These are phyloP conservation scores for Drechmeria coniospora DNA, from an alignment of 2,329 filamentous ascomycete species.

Conservation along the genomic window DNA sequence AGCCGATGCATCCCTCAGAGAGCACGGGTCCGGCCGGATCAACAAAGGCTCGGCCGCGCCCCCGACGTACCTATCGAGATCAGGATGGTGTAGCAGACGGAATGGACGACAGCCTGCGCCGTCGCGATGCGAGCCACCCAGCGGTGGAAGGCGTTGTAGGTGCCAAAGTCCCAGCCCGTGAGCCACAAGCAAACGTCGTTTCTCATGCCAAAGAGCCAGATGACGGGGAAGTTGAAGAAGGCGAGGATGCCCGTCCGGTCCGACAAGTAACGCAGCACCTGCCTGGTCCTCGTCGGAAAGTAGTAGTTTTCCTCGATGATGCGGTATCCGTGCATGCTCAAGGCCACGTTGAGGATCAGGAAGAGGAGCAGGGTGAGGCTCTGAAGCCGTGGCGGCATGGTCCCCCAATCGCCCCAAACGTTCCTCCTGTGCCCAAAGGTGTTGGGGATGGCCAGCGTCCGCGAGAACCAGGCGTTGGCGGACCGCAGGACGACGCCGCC, in stretches of 20 bases:
- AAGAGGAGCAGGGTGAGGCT: constrained; percentile 23
- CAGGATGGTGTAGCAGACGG: constrained; percentile 38
- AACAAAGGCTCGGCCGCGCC: no score
- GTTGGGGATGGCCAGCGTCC: constrained; percentile 21
- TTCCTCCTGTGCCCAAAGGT: constrained; percentile 28
- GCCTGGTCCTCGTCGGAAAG: constrained; percentile 18
- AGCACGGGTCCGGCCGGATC: no score
- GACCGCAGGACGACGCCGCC: no score
- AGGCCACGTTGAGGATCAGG: constrained; percentile 20
- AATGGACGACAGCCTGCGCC: constrained; percentile 46
- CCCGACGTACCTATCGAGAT: constrained; percentile 21
- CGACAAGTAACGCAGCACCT: constrained; percentile 37
- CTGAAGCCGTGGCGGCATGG: constrained; percentile 27
- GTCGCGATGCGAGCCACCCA: constrained; percentile 49
- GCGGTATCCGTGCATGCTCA: constrained; percentile 20
- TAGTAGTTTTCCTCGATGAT: constrained; percentile 23
- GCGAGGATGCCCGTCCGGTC: constrained; percentile 50
- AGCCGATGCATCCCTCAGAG: no score
- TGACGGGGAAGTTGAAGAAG: constrained; percentile 45
- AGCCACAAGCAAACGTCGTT: constrained; percentile 53
- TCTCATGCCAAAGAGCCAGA: constrained; percentile 52
- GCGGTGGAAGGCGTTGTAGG: constrained; percentile 53
- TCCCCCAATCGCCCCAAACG: constrained; percentile 28
- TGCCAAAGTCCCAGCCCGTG: constrained; percentile 53
- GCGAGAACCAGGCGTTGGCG: constrained; percentile 14